Evolutionary conservation across 257 asterid species (phyloP), one percentile per base, ranked within the genome.

Genomic region (Fraxinus anomala): DNA sequence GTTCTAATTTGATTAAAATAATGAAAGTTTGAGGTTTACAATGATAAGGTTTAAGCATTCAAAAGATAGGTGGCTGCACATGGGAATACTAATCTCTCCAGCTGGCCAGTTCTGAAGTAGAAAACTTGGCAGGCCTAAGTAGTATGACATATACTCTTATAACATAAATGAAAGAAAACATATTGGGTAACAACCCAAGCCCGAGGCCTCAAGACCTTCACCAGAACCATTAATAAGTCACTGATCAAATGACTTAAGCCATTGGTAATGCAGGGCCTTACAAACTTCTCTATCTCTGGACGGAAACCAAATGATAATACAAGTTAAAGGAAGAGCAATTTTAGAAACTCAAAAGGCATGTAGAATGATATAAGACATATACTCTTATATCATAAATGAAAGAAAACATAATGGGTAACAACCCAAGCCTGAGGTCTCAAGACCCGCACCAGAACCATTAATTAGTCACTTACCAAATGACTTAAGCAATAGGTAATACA

Each of bases 281-380:
- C 31, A 56, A 47, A 44, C 51, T 69, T 68, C 31, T n/a, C 21
- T 33, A 17, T 16, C 17, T 26, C 44, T 51, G 34, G 42, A 26
- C 6, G 34, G 42, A 14, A 42, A 78, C 30, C 26, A n/a, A 26
- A 79, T 17, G 68, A 26, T 30, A 24, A 36, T 23, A 77, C 28
- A 28, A 26, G 28, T 30, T 74, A 37, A 0, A 72, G 14, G 72
- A 70, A 70, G 34, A 42, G 63, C 59, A 13, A 36, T 56, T 9
- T 56, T 17, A 75, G 68, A 68, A 61, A 40, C 70, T 77, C 73
- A n/a, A 77, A 76, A 70, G 61, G 37, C 24, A 42, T 66, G 68
- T 66, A 49, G 24, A 68, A 73, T 23, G 26, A 31, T 31, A 3
- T 0, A 31, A 31, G n/a, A 44, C 13, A 7, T 37, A 37, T 7